phyloP scores from a whole-genome alignment of 495 filamentous ascomycete genomes.

The Penicillium coffeae region DNA sequence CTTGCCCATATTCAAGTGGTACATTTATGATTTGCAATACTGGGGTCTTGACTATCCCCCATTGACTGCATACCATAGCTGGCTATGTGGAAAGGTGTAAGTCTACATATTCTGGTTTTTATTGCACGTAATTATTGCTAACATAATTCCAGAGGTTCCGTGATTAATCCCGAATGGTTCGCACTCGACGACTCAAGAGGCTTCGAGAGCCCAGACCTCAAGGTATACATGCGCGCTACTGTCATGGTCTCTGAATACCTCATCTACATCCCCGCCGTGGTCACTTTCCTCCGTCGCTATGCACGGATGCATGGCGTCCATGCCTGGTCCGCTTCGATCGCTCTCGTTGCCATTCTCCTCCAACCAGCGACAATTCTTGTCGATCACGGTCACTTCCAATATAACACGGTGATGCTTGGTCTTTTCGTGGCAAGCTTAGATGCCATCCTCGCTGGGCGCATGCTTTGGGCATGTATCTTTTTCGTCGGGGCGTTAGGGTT shows the following conservation, averaged over 20 bases:
- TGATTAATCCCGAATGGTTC: slow-evolving; percentile 83
- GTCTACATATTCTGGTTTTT: slow-evolving; percentile 1
- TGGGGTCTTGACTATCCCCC: slow-evolving; percentile 98
- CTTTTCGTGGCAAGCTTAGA: slow-evolving; percentile 81
- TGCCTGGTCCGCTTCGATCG: slow-evolving; percentile 75
- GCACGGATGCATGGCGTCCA: slow-evolving; percentile 67
- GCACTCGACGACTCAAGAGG: slow-evolving; percentile 81
- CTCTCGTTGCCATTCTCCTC: slow-evolving; percentile 84
- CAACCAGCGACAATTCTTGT: slow-evolving; percentile 90
- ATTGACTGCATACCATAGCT: slow-evolving; percentile 96
- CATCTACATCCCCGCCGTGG: slow-evolving; percentile 77
- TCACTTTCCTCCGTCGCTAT: slow-evolving; percentile 77
- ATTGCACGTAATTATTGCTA: slow-evolving; percentile 4
- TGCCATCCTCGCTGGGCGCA: slow-evolving; percentile 77
- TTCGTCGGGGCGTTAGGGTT: slow-evolving; percentile 92
- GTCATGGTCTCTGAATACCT: slow-evolving; percentile 88
- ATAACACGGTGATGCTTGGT: slow-evolving; percentile 97
- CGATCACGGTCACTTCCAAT: slow-evolving; percentile 98
- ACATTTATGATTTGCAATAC: slow-evolving; percentile 93
- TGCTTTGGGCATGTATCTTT: slow-evolving; percentile 85
- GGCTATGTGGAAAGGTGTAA: slow-evolving; percentile 82
- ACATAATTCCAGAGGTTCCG: slow-evolving; percentile 52
- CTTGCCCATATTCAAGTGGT: slow-evolving; percentile 90
- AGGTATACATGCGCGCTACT: slow-evolving; percentile 92
- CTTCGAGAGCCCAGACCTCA: slow-evolving; percentile 70